phyloP scores from a whole-genome alignment of 805 yeast genomes.

The Yamadazyma philogaea region DNA sequence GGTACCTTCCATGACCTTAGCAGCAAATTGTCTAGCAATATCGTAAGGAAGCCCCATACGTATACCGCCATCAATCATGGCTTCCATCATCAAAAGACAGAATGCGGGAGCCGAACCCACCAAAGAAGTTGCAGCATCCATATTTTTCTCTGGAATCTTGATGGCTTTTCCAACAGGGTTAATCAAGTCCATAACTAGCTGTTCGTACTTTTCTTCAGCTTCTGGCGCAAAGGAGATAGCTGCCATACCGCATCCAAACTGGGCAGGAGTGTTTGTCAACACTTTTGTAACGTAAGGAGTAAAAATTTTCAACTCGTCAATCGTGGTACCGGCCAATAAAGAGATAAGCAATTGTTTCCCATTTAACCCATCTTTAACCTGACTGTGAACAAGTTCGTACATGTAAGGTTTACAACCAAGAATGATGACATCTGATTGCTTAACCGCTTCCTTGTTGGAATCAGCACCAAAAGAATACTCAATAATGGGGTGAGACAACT shows the following conservation, averaged over 20 bases:
- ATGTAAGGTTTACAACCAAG: conserved; percentile 88
- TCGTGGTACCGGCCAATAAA: conserved; percentile 89
- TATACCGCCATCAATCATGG: conserved; percentile 91
- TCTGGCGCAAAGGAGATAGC: conserved; percentile 70
- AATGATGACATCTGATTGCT: conserved; percentile 64
- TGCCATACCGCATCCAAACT: conserved; percentile 91
- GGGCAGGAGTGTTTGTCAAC: conserved; percentile 98
- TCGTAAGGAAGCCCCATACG: conserved; percentile 89
- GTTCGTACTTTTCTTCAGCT: conserved; percentile 43
- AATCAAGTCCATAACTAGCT: conserved; percentile 50
- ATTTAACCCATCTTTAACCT: conserved; percentile 44
- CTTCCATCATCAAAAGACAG: conserved; percentile 82
- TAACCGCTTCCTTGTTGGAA: conserved; percentile 57
- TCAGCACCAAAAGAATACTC: conserved; percentile 44
- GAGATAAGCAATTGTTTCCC: conserved; percentile 67
- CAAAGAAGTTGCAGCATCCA: conserved; percentile 94
- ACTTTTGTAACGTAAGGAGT: conserved; percentile 73
- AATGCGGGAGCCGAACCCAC: conserved; percentile 98
- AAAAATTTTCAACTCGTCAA: conserved; percentile 56
- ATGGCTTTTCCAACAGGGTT: conserved; percentile 65
- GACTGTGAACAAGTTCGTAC: conserved; percentile 57
- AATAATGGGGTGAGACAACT: conserved; percentile 42
- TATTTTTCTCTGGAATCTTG: conserved; percentile 80
- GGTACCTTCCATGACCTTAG: conserved; percentile 92
- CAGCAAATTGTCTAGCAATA: conserved; percentile 80